A percentile compares a stretch with the other conserved stretches of the same genome.
Conservation (phyloP, 768 basidiomycete genomes). For the Sporobolomyces pararoseus region DNA sequence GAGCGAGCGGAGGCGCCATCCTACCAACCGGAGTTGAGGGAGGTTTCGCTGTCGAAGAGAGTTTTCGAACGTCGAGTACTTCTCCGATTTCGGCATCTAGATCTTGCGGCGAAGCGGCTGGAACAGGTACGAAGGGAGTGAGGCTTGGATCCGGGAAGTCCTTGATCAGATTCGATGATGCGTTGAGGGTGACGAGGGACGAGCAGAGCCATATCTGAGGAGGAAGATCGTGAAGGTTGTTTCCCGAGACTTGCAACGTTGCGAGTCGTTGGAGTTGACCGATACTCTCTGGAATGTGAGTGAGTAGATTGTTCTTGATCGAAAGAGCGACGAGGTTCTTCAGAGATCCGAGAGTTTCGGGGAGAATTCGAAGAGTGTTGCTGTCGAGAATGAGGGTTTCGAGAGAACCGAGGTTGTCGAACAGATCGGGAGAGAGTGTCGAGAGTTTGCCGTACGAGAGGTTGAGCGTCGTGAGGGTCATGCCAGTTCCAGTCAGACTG, state of each 20-base stretch:
- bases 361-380: slow-evolving; percentile 78
- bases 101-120: not conserved
- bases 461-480: slow-evolving; percentile 70
- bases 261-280: slow-evolving; percentile 71
- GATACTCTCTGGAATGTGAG: slow-evolving; percentile 68
- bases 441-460: slow-evolving; percentile 84
- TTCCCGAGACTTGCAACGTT: slow-evolving; percentile 81
- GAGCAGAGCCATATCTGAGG: slow-evolving; percentile 77
- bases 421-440: slow-evolving; percentile 65
- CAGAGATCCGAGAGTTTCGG: slow-evolving; percentile 75
- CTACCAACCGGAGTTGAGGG: slow-evolving; percentile 23
- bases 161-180: slow-evolving; percentile 78
- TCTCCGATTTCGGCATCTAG: slow-evolving; percentile 25
- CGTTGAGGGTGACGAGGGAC: slow-evolving; percentile 68
- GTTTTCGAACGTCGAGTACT: slow-evolving; percentile 52
- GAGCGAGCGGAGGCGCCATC: slow-evolving; percentile 60
- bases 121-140: not conserved
- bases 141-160: slow-evolving; percentile 62
- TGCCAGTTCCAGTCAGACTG: slow-evolving; percentile 55
- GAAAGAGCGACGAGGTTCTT: slow-evolving; percentile 66
- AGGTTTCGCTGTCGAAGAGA: slow-evolving; percentile 46
- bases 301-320: slow-evolving; percentile 86
- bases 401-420: slow-evolving; percentile 70
- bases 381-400: slow-evolving; percentile 70
- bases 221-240: slow-evolving; percentile 74